phyloP scores from a whole-genome alignment of 495 filamentous ascomycete species.

The Margaritispora aquatica region DNA sequence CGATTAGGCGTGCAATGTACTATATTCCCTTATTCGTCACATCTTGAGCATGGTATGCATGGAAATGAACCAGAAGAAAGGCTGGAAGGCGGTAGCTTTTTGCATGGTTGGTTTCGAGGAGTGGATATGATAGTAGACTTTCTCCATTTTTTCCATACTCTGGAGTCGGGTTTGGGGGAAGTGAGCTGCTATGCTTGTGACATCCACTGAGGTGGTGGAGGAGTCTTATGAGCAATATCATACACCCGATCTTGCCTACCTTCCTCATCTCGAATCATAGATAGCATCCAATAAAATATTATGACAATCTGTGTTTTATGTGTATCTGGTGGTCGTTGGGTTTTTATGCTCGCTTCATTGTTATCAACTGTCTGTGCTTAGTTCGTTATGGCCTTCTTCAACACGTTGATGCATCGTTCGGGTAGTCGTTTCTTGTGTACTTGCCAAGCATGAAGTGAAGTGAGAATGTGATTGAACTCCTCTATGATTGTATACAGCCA shows the following conservation, averaged over 20 bases:
- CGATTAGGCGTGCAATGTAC: constrained; percentile 25
- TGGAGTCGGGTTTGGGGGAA: not conserved
- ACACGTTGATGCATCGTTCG: too few relatives aligned
- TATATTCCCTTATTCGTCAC: constrained; percentile 24
- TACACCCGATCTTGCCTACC: not conserved
- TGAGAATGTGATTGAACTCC: too few relatives aligned
- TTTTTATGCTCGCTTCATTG: too few relatives aligned
- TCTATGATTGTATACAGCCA: too few relatives aligned
- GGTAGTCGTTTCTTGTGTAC: too few relatives aligned
- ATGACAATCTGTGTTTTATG: not conserved
- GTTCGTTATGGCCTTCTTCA: too few relatives aligned
- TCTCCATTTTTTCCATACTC: not conserved
- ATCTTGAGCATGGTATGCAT: constrained; percentile 13
- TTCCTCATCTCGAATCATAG: constrained; percentile 1
- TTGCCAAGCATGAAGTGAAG: too few relatives aligned
- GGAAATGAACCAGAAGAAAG: not conserved
- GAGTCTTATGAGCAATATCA: not conserved
- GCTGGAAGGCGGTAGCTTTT: constrained; percentile 2
- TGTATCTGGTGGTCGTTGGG: not conserved
- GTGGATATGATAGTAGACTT: not conserved
- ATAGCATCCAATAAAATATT: constrained; percentile 1
- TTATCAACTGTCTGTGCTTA: too few relatives aligned
- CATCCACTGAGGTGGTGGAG: not conserved
- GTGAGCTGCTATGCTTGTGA: not conserved
- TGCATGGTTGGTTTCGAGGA: not conserved